Conservation (phyloP, 495 filamentous ascomycete genomes). For the Bathelium albidoporum region DNA sequence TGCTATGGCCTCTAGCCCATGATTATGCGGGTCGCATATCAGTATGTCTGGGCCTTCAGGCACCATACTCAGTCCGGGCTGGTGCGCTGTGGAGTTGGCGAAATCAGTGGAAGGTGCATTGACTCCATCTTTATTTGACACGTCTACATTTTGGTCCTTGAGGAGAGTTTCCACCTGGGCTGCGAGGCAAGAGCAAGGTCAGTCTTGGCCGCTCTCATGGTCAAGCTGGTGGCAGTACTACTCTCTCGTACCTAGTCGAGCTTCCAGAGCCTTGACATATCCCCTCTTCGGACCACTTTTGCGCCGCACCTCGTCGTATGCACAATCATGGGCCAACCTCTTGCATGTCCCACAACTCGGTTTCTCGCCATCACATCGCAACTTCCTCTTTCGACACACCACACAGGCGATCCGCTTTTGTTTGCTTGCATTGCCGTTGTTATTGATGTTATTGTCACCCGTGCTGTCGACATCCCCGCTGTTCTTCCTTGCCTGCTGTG, state of each 20-base stretch:
- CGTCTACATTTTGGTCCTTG: slow-evolving; percentile 51
- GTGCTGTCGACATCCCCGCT: slow-evolving; percentile 18
- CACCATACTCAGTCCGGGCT: not conserved
- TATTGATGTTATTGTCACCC: slow-evolving; percentile 33
- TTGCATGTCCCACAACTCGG: slow-evolving; percentile 92
- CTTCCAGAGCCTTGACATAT: slow-evolving; percentile 96
- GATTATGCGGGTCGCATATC: not conserved
- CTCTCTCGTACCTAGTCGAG: slow-evolving; percentile 69
- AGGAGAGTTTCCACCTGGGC: slow-evolving; percentile 84
- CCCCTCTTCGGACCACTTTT: slow-evolving; percentile 98
- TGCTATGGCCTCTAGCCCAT: not conserved
- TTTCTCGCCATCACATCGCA: slow-evolving; percentile 66
- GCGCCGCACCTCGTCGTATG: slow-evolving; percentile 90
- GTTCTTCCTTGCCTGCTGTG: slow-evolving; percentile 22
- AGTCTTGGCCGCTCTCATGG: slow-evolving; percentile 5
- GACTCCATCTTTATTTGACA: slow-evolving; percentile 3
- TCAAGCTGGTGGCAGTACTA: not conserved
- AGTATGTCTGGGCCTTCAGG: slow-evolving; percentile 3
- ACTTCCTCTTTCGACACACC: slow-evolving; percentile 85
- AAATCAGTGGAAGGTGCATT: slow-evolving; percentile 11
- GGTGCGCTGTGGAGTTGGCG: slow-evolving; percentile 6
- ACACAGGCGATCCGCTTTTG: slow-evolving; percentile 95
- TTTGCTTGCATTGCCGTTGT: slow-evolving; percentile 59
- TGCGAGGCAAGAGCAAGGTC: not conserved
- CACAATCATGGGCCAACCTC: slow-evolving; percentile 78